phyloP scores from a whole-genome alignment of 257 asterid genomes.

The Solanum rostratum region DNA sequence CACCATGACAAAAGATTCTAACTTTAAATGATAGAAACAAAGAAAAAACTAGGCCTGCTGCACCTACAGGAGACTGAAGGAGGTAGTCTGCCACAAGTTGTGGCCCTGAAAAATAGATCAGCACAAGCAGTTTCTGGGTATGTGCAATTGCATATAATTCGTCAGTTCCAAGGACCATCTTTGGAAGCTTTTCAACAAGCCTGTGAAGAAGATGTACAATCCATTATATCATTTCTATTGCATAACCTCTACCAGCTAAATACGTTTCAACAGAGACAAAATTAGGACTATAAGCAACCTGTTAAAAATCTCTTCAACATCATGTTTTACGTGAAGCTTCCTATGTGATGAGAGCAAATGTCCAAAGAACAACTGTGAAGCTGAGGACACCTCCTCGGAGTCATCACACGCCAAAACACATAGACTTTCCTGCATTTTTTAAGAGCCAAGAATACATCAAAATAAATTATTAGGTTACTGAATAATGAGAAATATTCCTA shows the following conservation, averaged over 20 bases:
- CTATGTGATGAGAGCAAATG: conserved; percentile 36
- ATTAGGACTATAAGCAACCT: conserved; percentile 25
- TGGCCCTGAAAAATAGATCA: conserved; percentile 76
- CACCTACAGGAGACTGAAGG: conserved; percentile 71
- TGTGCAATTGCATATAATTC: conserved; percentile 69
- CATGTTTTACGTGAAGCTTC: conserved; percentile 32
- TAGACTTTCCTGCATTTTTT: conserved; percentile 57
- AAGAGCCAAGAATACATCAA: not conserved
- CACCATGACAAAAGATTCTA: not conserved
- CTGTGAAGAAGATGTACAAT: conserved; percentile 25
- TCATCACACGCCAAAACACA: conserved; percentile 77
- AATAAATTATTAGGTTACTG: not conserved
- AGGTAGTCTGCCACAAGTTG: conserved; percentile 56
- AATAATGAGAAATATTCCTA: not conserved
- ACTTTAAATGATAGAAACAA: not conserved
- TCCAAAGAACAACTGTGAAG: conserved; percentile 44
- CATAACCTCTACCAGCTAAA: not conserved
- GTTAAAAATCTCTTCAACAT: conserved; percentile 52
- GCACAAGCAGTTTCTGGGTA: conserved; percentile 62
- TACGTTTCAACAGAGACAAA: not conserved
- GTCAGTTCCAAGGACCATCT: conserved; percentile 63
- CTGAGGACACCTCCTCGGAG: conserved; percentile 62
- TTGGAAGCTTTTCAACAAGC: conserved; percentile 88
- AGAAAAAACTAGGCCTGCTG: conserved; percentile 5
- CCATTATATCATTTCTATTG: not conserved